Evolutionary conservation across 495 filamentous ascomycete genomes (phyloP).

Genomic region (Xylona heveae): DNA sequence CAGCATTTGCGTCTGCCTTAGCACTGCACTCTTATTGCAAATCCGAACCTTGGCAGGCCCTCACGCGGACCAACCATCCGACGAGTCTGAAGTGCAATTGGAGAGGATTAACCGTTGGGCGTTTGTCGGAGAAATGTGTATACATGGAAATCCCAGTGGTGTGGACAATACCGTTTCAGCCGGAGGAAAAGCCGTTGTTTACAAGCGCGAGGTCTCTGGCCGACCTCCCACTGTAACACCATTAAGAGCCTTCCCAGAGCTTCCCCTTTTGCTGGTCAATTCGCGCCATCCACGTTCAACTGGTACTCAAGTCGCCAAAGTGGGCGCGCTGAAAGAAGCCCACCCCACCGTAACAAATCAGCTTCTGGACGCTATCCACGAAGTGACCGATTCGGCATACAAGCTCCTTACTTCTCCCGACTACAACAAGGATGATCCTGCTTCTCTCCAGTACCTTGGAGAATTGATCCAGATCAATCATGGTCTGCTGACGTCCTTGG

Average conservation of each 20-base stretch:
- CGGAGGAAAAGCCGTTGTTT: slow-evolving; percentile 80
- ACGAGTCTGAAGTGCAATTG: slow-evolving; percentile 64
- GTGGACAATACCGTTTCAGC: slow-evolving; percentile 96
- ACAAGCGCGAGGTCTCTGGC: slow-evolving; percentile 55
- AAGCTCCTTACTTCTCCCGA: slow-evolving; percentile 40
- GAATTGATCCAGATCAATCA: slow-evolving; percentile 86
- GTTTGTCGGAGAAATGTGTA: slow-evolving; percentile 89
- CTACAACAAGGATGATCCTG: slow-evolving; percentile 35
- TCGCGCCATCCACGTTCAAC: slow-evolving; percentile 71
- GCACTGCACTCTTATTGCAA: slow-evolving; percentile 68
- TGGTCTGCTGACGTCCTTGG: slow-evolving; percentile 66
- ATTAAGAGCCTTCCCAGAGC: slow-evolving; percentile 66
- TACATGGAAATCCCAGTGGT: slow-evolving; percentile 88
- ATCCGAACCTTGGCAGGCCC: slow-evolving; percentile 71
- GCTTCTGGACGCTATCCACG: slow-evolving; percentile 66
- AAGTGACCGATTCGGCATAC: slow-evolving; percentile 53
- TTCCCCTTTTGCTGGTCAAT: slow-evolving; percentile 77
- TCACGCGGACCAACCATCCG: slow-evolving; percentile 64
- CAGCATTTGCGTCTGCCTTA: slow-evolving; percentile 78
- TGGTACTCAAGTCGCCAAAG: slow-evolving; percentile 65
- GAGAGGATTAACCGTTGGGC: slow-evolving; percentile 96
- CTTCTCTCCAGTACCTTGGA: slow-evolving; percentile 46
- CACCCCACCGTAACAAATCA: slow-evolving; percentile 53
- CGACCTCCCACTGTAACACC: slow-evolving; percentile 60
- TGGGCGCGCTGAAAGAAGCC: slow-evolving; percentile 41